These are phyloP conservation scores for Dactylellina drechsleri DNA, from an alignment of 2,329 filamentous ascomycete genomes.

Conservation along the genomic window DNA sequence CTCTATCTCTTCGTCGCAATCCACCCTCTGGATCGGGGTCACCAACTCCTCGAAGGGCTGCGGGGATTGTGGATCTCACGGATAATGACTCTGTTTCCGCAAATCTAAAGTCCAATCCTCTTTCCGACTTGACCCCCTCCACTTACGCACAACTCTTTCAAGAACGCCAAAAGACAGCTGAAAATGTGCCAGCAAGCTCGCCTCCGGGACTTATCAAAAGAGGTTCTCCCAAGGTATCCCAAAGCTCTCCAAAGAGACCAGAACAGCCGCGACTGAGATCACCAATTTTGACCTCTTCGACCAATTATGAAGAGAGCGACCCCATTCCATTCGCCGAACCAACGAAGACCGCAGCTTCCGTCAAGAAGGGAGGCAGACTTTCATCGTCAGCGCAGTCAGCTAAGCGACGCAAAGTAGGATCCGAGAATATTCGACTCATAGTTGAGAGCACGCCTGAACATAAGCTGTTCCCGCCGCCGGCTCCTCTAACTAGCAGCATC, in stretches of 20 bases:
- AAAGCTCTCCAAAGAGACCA: constrained; percentile 9
- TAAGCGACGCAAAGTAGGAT: constrained; percentile 24
- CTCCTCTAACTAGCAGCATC: constrained; percentile 7
- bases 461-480: constrained; percentile 31
- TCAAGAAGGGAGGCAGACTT: neutral
- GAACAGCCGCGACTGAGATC: neutral
- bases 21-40: constrained; percentile 16
- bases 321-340: constrained; percentile 27
- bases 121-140: neutral
- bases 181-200: constrained; percentile 22
- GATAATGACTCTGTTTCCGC: neutral
- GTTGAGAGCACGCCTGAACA: constrained; percentile 47
- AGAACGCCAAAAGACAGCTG: neutral
- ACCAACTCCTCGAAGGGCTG: constrained; percentile 19
- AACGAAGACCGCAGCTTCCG: constrained; percentile 15
- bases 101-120: neutral
- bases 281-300: constrained; percentile 18
- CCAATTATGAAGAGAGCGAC: constrained; percentile 30
- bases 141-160: neutral
- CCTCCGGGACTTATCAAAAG: constrained; percentile 12
- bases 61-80: neutral
- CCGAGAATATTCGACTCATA: constrained; percentile 6
- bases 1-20: constrained; percentile 15
- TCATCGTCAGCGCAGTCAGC: constrained; percentile 21
- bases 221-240: neutral